Evolutionary conservation across 2,329 filamentous ascomycete genomes (phyloP).

Genomic region (Berkeleyomyces rouxiae): DNA sequence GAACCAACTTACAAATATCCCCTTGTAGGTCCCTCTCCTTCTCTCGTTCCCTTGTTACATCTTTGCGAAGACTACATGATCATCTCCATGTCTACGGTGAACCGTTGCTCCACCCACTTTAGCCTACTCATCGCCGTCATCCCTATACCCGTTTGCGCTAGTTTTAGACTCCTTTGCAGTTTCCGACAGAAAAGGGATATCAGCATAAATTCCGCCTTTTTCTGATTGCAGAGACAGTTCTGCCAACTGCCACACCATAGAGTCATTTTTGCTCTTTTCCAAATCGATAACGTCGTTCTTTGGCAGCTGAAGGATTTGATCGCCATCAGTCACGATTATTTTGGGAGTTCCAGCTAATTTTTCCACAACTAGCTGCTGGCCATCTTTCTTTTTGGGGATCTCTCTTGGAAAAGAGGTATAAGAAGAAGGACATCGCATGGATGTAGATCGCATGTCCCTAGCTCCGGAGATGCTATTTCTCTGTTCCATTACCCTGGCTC

Average conservation of each 20-base stretch:
- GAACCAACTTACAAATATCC: too few relatives aligned
- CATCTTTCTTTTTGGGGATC: not conserved
- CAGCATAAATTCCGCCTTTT: not conserved
- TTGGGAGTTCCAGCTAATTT: not conserved
- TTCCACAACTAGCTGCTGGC: not conserved
- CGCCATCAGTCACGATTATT: not conserved
- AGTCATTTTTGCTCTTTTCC: not conserved
- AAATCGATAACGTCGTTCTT: not conserved
- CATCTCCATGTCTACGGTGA: not conserved
- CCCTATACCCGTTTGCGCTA: not conserved
- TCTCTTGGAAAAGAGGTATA: not conserved
- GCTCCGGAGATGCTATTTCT: not conserved
- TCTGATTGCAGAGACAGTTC: constrained; percentile 2
- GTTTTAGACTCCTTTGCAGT: not conserved
- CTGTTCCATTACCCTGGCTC: not conserved
- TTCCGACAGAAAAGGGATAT: not conserved
- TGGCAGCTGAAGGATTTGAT: not conserved
- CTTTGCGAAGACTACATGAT: too few relatives aligned
- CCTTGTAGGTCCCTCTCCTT: too few relatives aligned
- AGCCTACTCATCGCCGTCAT: not conserved
- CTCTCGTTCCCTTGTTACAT: too few relatives aligned
- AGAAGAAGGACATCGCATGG: not conserved
- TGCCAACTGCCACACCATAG: not conserved
- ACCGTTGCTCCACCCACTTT: not conserved
- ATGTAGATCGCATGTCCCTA: not conserved